phyloP scores from a whole-genome alignment of 345 rosid genomes.

The Eucalyptus tenuipes region DNA sequence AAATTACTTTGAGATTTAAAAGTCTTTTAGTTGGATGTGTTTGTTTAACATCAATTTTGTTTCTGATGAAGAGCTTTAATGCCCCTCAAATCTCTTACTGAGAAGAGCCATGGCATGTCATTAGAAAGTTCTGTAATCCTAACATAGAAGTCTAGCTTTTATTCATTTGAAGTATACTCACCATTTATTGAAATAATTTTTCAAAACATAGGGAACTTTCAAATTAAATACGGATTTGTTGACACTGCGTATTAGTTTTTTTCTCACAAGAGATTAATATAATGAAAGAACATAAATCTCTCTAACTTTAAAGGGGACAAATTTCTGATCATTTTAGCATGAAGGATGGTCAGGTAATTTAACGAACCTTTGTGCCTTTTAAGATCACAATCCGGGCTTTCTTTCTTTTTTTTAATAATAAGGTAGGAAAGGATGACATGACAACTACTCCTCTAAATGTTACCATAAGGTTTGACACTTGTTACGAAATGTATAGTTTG shows the following conservation, averaged over 20 bases:
- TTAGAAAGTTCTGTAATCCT: background rate
- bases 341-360: background rate
- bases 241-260: background rate
- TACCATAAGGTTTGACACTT: too few relatives aligned
- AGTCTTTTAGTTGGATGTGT: background rate
- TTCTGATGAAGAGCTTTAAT: background rate
- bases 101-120: background rate
- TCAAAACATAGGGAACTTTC: background rate
- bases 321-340: background rate
- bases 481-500: background rate
- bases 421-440: background rate
- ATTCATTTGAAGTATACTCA: background rate
- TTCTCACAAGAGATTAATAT: background rate
- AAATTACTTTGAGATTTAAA: background rate
- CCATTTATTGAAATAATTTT: background rate
- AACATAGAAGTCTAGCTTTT: background rate
- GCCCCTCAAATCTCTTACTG: background rate
- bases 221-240: background rate
- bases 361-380: background rate
- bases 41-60: background rate
- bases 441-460: background rate
- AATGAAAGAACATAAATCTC: background rate
- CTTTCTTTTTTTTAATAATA: background rate
- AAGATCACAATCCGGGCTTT: background rate
- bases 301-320: background rate